Conservation (phyloP, 2,329 filamentous ascomycete species). For the Penicillium sp. region DNA sequence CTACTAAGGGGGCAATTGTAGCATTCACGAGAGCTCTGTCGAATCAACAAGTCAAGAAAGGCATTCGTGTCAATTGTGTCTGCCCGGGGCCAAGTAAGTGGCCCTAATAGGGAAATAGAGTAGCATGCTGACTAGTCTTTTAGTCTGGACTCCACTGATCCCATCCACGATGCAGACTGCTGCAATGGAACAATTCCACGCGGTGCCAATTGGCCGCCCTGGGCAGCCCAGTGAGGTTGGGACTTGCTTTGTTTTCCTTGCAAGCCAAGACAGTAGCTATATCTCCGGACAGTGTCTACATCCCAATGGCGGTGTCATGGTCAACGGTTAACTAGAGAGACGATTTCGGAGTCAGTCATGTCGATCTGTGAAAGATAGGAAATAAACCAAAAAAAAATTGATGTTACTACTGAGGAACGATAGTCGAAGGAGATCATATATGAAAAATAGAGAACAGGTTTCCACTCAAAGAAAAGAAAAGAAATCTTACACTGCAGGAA, state of each 20-base stretch:
- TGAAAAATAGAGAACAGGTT: background rate
- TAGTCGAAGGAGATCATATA: background rate
- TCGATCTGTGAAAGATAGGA: background rate
- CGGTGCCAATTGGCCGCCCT: slow-evolving; percentile 72
- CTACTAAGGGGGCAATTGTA: slow-evolving; percentile 71
- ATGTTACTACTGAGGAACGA: no score
- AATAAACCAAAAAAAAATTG: background rate
- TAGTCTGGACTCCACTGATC: slow-evolving; percentile 74
- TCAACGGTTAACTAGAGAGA: slow-evolving; percentile 46
- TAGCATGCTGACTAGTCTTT: slow-evolving; percentile 1
- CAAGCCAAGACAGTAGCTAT: slow-evolving; percentile 69
- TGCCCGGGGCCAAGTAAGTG: slow-evolving; percentile 66
- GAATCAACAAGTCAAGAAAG: slow-evolving; percentile 70
- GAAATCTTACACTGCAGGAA: background rate
- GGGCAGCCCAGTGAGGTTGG: slow-evolving; percentile 81
- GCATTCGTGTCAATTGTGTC: slow-evolving; percentile 74
- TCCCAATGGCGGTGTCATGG: slow-evolving; percentile 60
- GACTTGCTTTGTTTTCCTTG: slow-evolving; percentile 78
- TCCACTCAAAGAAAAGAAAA: background rate
- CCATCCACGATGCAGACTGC: slow-evolving; percentile 70
- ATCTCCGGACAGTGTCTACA: slow-evolving; percentile 73
- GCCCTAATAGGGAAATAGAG: background rate
- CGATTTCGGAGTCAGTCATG: background rate
- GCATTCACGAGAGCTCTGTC: slow-evolving; percentile 76
- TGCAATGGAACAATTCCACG: slow-evolving; percentile 70